Percentiles rank a stretch among this genome's conserved stretches.
Evolutionary conservation across 768 basidiomycete species (phyloP).

Genomic region (Ramaria sp.): DNA sequence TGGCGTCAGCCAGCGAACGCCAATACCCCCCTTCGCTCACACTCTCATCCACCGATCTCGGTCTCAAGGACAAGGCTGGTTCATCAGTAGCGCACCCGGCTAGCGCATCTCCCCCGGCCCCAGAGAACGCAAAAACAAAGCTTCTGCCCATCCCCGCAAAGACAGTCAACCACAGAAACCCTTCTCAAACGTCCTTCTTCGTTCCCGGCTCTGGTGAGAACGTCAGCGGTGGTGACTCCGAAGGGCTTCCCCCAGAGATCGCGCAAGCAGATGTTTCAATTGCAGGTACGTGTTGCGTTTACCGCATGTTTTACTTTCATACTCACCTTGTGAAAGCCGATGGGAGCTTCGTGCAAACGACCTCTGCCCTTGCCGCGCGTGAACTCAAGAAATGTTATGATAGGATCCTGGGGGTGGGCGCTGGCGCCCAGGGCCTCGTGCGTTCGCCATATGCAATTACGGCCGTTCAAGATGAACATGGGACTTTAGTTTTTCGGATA

Average conservation of each 20-base stretch:
- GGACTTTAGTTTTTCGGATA: slow-evolving; percentile 66
- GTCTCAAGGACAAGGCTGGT: neutral
- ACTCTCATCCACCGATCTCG: neutral
- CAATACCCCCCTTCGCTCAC: neutral
- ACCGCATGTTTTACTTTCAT: slow-evolving; percentile 10
- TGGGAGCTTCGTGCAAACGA: slow-evolving; percentile 70
- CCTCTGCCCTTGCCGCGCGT: slow-evolving; percentile 63
- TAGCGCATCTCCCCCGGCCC: neutral
- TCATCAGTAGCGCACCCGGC: neutral
- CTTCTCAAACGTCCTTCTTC: neutral
- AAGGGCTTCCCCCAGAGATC: slow-evolving; percentile 29
- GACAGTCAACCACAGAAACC: neutral
- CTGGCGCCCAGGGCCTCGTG: slow-evolving; percentile 27
- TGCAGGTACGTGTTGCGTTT: slow-evolving; percentile 35
- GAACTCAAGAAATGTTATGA: slow-evolving; percentile 74
- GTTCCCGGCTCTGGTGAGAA: neutral
- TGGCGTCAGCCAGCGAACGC: neutral
- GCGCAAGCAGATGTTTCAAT: slow-evolving; percentile 47
- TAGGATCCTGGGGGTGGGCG: slow-evolving; percentile 52
- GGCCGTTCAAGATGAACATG: slow-evolving; percentile 74
- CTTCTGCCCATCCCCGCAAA: neutral
- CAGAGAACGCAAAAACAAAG: neutral
- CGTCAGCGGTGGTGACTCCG: neutral
- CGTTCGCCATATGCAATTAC: slow-evolving; percentile 77
- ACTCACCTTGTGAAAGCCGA: slow-evolving; percentile 38